Base-by-base conservation (phyloP, 345 rosid species). In the Gynandropsis gynandra region DNA sequence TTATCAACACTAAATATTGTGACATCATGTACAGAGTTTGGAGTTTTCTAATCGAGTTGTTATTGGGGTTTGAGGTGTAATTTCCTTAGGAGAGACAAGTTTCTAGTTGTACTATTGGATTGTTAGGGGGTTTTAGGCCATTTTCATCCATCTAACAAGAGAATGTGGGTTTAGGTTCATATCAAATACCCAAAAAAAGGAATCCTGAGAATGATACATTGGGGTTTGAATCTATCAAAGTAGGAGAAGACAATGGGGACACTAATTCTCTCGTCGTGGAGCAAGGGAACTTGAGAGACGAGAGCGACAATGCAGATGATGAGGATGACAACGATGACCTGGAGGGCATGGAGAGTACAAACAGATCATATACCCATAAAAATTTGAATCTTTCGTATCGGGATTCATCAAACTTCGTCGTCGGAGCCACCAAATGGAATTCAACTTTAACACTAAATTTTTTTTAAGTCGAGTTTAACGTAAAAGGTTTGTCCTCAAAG, bases 331-430 rank as follows among this genome's bases (percentile, higher is more conserved):
- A 77, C 7, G 89, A 85, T 21, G 95, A 83, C 47, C 85, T 96
- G 98, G 98, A 92, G 65, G 96, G 95, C n/a, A 89, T 87, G 4
- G 96, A 87, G 77, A 82, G 79, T 58, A 84, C 90, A 33, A 0
- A 76, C 96, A 5, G 72, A n/a, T n/a, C n/a, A n/a, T n/a, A n/a
- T n/a, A n/a, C n/a, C n/a, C n/a, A n/a, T n/a, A n/a, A n/a, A n/a
- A n/a, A n/a, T n/a, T n/a, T n/a, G n/a, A n/a, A n/a, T n/a, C 76
- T 0, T 89, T 89, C 47, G 83, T 89, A 4, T 89, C 92, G 5
- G 0, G 63, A 80, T 12, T 87, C 93, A 1, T 77, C 95, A 1
- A 85, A 66, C 4, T 61, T 56, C 69, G 29, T 76, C 83, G 0
- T 70, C 64, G 50, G 76, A 76, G 68, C 83, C 80, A 21, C 61